Conservation (phyloP, 2,329 filamentous ascomycete species). For the Colletotrichum nymphaeae region DNA sequence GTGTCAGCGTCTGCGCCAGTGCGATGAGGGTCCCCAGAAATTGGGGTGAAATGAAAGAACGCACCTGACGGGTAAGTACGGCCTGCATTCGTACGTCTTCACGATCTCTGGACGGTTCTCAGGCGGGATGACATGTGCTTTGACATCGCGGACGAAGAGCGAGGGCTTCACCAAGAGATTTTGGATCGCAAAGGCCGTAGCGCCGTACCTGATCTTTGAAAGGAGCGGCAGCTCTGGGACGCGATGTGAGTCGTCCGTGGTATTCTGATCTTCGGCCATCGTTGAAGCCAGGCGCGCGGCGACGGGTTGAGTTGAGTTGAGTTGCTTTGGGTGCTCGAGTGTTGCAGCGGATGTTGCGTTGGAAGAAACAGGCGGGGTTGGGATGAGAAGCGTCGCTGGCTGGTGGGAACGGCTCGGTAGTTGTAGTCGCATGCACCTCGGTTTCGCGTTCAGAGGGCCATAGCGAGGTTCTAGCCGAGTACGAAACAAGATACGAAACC, state of each 20-base stretch:
- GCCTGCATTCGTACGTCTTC: slow-evolving; percentile 33
- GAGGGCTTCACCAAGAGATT: slow-evolving; percentile 27
- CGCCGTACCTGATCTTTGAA: slow-evolving; percentile 26
- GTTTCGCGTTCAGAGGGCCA: slow-evolving; percentile 17
- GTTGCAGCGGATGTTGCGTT: slow-evolving; percentile 4
- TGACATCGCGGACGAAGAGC: slow-evolving; percentile 20
- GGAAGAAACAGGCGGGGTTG: slow-evolving; percentile 23
- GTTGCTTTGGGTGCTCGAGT: slow-evolving; percentile 22
- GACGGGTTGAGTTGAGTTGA: slow-evolving; percentile 4
- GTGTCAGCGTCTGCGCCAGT: background rate
- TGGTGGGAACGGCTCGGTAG: slow-evolving; percentile 27
- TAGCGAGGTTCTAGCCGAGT: slow-evolving; percentile 23
- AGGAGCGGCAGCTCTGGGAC: slow-evolving; percentile 11
- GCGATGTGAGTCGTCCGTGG: slow-evolving; percentile 14
- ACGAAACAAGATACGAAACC: slow-evolving; percentile 31
- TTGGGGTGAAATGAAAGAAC: background rate
- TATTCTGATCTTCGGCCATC: slow-evolving; percentile 28
- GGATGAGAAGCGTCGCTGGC: background rate
- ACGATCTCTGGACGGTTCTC: slow-evolving; percentile 29
- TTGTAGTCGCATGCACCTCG: slow-evolving; percentile 29
- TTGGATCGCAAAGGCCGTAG: slow-evolving; percentile 25
- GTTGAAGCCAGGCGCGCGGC: slow-evolving; percentile 4
- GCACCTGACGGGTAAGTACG: slow-evolving; percentile 34
- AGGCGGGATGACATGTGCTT: slow-evolving; percentile 16
- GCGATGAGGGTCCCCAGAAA: background rate